Percentiles rank a stretch among this genome's conserved stretches.
phyloP scores from a whole-genome alignment of 192 early-diverging fungal species.

The Entrophospora sp. region DNA sequence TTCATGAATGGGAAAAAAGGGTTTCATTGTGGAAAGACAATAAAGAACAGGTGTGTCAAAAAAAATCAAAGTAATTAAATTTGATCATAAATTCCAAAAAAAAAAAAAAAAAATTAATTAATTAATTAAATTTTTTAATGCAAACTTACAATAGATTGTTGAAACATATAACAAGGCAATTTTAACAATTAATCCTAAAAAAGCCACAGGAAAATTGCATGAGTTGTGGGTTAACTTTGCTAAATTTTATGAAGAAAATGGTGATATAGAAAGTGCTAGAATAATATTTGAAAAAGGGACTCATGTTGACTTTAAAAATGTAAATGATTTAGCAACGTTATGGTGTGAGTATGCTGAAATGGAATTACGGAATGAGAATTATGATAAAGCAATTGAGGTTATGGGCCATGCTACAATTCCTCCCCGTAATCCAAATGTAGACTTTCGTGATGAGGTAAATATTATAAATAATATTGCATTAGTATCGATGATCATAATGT shows the following conservation, averaged over 20 bases:
- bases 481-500: too few relatives aligned
- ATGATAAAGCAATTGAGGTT: constrained; percentile 68
- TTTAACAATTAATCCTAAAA: constrained; percentile 64
- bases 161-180: constrained; percentile 71
- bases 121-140: background rate
- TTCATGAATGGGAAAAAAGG: constrained; percentile 86
- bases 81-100: background rate
- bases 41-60: constrained; percentile 31
- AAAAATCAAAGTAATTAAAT: background rate
- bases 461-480: background rate
- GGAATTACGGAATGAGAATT: constrained; percentile 59
- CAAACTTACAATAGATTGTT: constrained; percentile 44
- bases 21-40: constrained; percentile 58
- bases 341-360: constrained; percentile 90
- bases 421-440: constrained; percentile 46
- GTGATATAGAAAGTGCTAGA: constrained; percentile 58
- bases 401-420: constrained; percentile 75
- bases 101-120: background rate
- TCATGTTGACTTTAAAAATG: constrained; percentile 68
- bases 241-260: constrained; percentile 57
- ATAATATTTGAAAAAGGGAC: constrained; percentile 76
- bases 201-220: constrained; percentile 66
- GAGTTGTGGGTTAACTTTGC: constrained; percentile 84
- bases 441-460: constrained; percentile 72
- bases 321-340: constrained; percentile 78